phyloP scores from a whole-genome alignment of 192 early-diverging fungal genomes.

The Obelidium mucronatum region DNA sequence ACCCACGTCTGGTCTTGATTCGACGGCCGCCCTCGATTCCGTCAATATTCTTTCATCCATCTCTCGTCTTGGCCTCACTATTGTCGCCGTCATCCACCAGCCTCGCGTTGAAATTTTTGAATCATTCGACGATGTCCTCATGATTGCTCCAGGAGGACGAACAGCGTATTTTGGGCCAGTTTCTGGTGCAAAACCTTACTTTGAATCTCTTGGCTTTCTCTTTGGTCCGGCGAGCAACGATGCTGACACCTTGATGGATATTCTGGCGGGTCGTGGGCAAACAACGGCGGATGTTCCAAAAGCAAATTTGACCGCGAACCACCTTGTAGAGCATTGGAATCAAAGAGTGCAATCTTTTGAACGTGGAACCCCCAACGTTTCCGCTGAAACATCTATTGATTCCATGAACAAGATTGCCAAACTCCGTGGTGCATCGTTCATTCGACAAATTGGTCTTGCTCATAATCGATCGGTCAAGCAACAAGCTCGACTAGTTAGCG shows the following conservation, averaged over 20 bases:
- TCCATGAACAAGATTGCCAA: slow-evolving; percentile 27
- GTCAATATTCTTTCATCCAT: neutral
- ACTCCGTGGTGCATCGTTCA: slow-evolving; percentile 39
- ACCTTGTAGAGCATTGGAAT: slow-evolving; percentile 9
- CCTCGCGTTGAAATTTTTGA: slow-evolving; percentile 83
- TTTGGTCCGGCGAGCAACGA: slow-evolving; percentile 31
- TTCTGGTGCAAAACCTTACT: slow-evolving; percentile 34
- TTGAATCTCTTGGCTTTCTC: slow-evolving; percentile 45
- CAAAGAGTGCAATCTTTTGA: neutral
- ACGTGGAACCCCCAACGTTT: neutral
- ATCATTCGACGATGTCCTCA: slow-evolving; percentile 83
- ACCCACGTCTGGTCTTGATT: too few relatives aligned
- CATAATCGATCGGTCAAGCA: slow-evolving; percentile 46
- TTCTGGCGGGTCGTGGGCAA: slow-evolving; percentile 47
- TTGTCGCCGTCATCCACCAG: slow-evolving; percentile 87
- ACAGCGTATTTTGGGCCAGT: slow-evolving; percentile 78
- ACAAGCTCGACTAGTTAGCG: slow-evolving; percentile 33
- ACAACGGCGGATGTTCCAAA: neutral
- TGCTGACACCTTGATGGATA: slow-evolving; percentile 53
- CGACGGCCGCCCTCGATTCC: too few relatives aligned
- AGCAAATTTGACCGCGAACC: neutral
- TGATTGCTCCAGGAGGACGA: slow-evolving; percentile 80
- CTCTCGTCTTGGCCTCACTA: too few relatives aligned
- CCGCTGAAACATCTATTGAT: neutral
- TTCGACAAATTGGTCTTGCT: slow-evolving; percentile 44